Base-by-base conservation (phyloP, 257 asterid genomes). In the Petunia axillaris region DNA sequence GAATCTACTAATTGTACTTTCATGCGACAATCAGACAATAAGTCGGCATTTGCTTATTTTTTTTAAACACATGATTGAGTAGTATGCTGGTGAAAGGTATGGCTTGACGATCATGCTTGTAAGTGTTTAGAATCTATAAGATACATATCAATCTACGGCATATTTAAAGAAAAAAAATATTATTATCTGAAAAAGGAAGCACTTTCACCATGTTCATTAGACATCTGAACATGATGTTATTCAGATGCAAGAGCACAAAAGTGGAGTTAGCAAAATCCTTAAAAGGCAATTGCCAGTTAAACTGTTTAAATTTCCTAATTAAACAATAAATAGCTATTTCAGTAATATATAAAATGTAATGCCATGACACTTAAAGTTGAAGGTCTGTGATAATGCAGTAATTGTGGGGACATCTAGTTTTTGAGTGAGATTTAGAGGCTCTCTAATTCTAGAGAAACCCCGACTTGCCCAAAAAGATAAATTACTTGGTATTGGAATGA, bases 241-340 rank as follows among this genome's bases (percentile, higher is more conserved):
- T 68, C 57, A 44, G 76, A 68, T 68, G 76, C 76, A 68, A 68
- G 58, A 16, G 8, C 54, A 50, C 76, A 68, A 44, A 68, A 44
- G 57, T 44, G 25, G 16, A 46, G 48, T 70, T 9, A 46, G 25
- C 59, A 70, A 70, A 44, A 70, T 46, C 59, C 59, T 70, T 70
- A 15, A 48, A 70, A 46, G 25, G 48, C 43, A 5, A 13, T 10
- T 40, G 41, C 46, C 55, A 43, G n/a, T 41, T 8, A 68, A 44
- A 44, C 58, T 68, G 58, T 14, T 3, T 8, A 46, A 68, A 44
- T 43, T n/a, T 44, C 48, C 15, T 46, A 70, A 10, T 25, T 46
- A 46, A 46, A 68, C 57, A 68, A 10, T 25, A 46, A 46, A 46
- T 68, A 46, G 16, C 8, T n/a, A 70, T 16, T 36, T 46, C 77